A percentile compares a stretch with the other conserved stretches of the same genome.
Conservation (phyloP, 139 green algal species). For the Volvox reticuliferus region DNA sequence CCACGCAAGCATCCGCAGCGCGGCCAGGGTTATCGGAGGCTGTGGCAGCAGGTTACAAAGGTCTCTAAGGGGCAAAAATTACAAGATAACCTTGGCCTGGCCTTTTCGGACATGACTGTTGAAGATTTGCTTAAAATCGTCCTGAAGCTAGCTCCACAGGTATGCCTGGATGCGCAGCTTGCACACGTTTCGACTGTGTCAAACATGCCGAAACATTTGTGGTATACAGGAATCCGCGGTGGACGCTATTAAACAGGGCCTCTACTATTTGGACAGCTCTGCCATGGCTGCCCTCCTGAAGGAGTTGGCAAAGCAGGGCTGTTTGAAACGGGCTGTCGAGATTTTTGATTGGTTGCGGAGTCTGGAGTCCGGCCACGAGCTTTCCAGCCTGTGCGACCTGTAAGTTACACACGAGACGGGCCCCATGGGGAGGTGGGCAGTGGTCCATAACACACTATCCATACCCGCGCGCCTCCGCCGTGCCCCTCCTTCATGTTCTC, state of each 20-base stretch:
- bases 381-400: constrained; percentile 82
- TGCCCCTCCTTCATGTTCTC: no score
- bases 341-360: constrained; percentile 91
- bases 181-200: neutral
- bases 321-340: constrained; percentile 71
- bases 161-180: neutral
- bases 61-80: constrained; percentile 63
- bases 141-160: constrained; percentile 56
- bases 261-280: constrained; percentile 83
- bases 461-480: no score
- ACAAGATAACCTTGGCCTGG: constrained; percentile 37
- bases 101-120: constrained; percentile 67
- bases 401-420: neutral
- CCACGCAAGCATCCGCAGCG: constrained; percentile 36
- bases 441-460: no score
- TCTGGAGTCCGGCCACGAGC: constrained; percentile 67
- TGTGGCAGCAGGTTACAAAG: constrained; percentile 80
- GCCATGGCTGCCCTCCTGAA: constrained; percentile 88
- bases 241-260: constrained; percentile 64
- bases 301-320: constrained; percentile 80
- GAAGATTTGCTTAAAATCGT: constrained; percentile 66
- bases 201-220: neutral
- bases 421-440: neutral
- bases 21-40: constrained; percentile 78
- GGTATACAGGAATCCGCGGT: constrained; percentile 57